Base-by-base conservation (phyloP, 352 stramenopile genomes). In the Plasmopara halstedii region DNA sequence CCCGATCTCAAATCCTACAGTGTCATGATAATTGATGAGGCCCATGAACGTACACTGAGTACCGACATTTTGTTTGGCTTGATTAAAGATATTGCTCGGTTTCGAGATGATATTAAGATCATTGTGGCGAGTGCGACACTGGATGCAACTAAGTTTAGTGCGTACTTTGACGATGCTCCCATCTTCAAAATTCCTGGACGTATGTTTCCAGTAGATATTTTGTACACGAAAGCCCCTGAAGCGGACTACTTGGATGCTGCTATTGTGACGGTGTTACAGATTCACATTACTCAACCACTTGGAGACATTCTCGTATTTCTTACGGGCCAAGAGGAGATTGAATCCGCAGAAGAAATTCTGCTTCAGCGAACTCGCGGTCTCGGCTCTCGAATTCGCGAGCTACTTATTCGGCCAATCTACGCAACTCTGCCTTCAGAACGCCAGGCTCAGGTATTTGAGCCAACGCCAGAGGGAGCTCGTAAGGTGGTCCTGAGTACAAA, bases 401-500 rank as follows among this genome's bases (percentile, higher is more conserved):
- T 99, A 13, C 76, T 99, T 0, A 96, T 99, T 53, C 97, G 95
- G 32, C 97, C 97, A 19, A 98, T 99, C 47, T 99, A 99, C 69
- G 89, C 96, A 4, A 98, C 97, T 42, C 69, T 99, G 18, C 96
- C 97, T 1, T 97, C 83, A 0, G 96, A 99, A 33, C 89, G 98
- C 49, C 97, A 99, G 70, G 95, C 95, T 1, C 98, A 99, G 65
- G 98, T 99, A 31, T 99, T 99, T 67, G 89, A 99, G 58, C 84
- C 95, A 37, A 98, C 96, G 6, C 97, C 96, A 0, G 84, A 90
- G 13, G 88, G 86, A 1, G 89, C 91, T 36, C 82, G 97, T 14
- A 99, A 99, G 66, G 94, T 99, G 1, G 95, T 99, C 13, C 63
- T 99, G 19, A 96, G 93, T 26, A 99, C 97, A 1, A 99, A 99